phyloP scores from a whole-genome alignment of 2,329 filamentous ascomycete species.

The Drechslera avenae region DNA sequence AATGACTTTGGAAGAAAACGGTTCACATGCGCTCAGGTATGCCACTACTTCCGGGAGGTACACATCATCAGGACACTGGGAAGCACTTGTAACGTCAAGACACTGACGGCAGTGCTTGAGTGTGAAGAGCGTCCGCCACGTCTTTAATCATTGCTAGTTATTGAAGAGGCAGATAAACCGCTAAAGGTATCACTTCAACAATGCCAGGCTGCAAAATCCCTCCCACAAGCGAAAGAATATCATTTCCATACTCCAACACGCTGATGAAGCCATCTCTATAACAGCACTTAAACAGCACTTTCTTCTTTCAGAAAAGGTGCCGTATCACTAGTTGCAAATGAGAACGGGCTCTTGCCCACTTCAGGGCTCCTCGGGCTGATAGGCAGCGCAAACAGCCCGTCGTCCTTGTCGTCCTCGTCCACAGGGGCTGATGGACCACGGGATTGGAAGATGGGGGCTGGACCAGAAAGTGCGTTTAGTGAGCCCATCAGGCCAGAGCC shows the following conservation, averaged over 20 bases:
- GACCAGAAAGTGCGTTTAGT: slow-evolving; percentile 51
- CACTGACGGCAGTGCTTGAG: background rate
- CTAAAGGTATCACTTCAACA: slow-evolving; percentile 23
- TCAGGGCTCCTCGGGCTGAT: slow-evolving; percentile 86
- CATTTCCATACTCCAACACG: slow-evolving; percentile 4
- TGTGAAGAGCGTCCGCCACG: background rate
- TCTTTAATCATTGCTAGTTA: slow-evolving; percentile 1
- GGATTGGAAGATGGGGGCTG: slow-evolving; percentile 37
- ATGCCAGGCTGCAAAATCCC: slow-evolving; percentile 1
- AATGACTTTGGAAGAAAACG: no score
- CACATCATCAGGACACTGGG: no score
- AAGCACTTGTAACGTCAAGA: no score
- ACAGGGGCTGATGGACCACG: slow-evolving; percentile 39
- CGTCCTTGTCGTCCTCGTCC: slow-evolving; percentile 64
- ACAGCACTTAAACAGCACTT: slow-evolving; percentile 29
- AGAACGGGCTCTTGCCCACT: slow-evolving; percentile 83
- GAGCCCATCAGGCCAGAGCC: slow-evolving; percentile 50
- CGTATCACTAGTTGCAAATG: slow-evolving; percentile 53
- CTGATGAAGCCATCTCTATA: background rate
- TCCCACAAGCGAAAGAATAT: slow-evolving; percentile 2
- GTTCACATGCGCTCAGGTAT: no score
- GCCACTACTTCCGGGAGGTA: no score
- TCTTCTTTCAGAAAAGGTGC: slow-evolving; percentile 40
- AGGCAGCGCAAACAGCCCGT: slow-evolving; percentile 85
- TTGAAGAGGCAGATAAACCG: slow-evolving; percentile 6